Conservation (phyloP, 768 basidiomycete species). For the Sporobolomyces phaffii region DNA sequence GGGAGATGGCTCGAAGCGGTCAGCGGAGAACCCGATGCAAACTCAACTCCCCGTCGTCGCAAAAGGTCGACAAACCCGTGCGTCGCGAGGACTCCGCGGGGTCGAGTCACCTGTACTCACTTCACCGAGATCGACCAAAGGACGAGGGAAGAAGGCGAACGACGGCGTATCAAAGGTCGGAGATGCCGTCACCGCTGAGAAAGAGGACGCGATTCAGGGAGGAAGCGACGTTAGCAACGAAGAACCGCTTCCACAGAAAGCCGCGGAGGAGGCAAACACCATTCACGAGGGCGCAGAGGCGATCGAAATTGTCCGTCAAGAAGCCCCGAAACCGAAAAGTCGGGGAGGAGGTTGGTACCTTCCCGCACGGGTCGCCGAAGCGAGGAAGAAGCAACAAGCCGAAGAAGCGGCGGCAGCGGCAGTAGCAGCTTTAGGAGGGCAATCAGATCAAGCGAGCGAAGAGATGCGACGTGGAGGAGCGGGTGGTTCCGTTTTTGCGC, state of each 20-base stretch:
- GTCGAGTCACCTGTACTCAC: not conserved
- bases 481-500: not conserved
- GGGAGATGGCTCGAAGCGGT: not conserved
- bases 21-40: not conserved
- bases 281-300: not conserved
- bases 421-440: no score
- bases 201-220: not conserved
- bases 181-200: not conserved
- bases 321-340: slow-evolving; percentile 14
- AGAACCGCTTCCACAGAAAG: not conserved
- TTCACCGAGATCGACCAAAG: not conserved
- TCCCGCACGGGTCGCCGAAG: not conserved
- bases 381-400: not conserved
- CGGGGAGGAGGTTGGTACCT: slow-evolving; percentile 22
- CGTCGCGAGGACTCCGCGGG: not conserved
- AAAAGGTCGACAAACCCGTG: not conserved
- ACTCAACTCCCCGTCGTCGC: not conserved
- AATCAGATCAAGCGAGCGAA: not conserved
- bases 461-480: slow-evolving; percentile 22
- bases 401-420: no score
- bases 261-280: not conserved
- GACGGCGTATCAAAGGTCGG: not conserved
- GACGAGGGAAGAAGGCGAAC: not conserved
- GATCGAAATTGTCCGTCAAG: slow-evolving; percentile 3
- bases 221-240: not conserved